phyloP scores from a whole-genome alignment of 2,329 filamentous ascomycete species.

The Fusarium sp. region DNA sequence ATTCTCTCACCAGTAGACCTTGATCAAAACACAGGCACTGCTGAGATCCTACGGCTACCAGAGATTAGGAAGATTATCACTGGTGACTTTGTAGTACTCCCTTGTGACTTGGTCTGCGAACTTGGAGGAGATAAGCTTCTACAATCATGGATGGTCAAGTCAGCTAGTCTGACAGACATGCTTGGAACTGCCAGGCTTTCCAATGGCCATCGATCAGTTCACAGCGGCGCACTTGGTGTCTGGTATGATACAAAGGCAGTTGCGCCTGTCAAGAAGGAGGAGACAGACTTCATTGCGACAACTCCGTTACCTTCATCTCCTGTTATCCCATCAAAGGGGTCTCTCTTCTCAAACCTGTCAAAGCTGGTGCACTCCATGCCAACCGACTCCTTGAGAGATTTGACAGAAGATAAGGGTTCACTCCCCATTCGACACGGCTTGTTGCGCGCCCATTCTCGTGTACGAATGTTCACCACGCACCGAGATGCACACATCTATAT shows the following conservation, averaged over 20 bases:
- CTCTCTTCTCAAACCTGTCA: constrained; percentile 74
- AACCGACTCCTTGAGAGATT: constrained; percentile 87
- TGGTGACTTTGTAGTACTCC: constrained; percentile 87
- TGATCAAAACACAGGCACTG: constrained; percentile 87
- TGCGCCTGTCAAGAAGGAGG: constrained; percentile 83
- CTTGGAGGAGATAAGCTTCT: constrained; percentile 83
- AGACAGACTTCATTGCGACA: constrained; percentile 90
- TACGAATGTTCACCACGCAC: constrained; percentile 84
- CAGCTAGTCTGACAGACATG: constrained; percentile 72
- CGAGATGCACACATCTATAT: constrained; percentile 95
- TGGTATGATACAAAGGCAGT: constrained; percentile 89
- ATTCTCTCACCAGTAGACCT: constrained; percentile 80
- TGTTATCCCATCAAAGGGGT: constrained; percentile 58
- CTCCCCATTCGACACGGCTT: constrained; percentile 80
- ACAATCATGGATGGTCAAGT: constrained; percentile 91
- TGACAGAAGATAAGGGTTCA: constrained; percentile 77
- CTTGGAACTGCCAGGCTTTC: constrained; percentile 59
- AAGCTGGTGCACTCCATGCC: constrained; percentile 87
- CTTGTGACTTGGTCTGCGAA: constrained; percentile 94
- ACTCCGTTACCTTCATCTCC: constrained; percentile 70
- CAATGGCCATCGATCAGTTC: constrained; percentile 51
- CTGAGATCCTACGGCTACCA: constrained; percentile 84
- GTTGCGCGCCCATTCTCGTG: constrained; percentile 75
- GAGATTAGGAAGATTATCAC: constrained; percentile 83
- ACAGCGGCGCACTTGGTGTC: constrained; percentile 84